These are phyloP conservation scores for Triticum dicoccoides DNA, from an alignment of 176 grass and related monocot genomes.

Conservation along the genomic window DNA sequence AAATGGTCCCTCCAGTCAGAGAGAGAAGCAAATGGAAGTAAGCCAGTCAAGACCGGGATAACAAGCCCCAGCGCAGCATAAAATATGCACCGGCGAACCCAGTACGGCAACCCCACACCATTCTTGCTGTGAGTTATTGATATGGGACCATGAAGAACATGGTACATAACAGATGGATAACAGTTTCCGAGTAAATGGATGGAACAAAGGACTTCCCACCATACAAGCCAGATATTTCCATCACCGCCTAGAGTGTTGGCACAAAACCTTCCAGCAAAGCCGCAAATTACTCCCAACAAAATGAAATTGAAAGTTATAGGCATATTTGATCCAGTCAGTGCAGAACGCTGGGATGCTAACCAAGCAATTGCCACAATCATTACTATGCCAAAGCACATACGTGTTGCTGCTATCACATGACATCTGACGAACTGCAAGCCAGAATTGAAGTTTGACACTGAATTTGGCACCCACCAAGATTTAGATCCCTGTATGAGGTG, in stretches of 20 bases:
- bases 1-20: conserved; percentile 64
- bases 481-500: conserved; percentile 55
- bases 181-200: conserved; percentile 77
- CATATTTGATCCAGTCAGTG: conserved; percentile 56
- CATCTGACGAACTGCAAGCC: conserved; percentile 66
- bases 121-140: conserved; percentile 32
- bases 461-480: conserved; percentile 88
- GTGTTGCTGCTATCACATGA: conserved; percentile 55
- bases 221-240: conserved; percentile 79
- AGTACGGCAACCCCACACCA: conserved; percentile 40
- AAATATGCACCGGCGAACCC: conserved; percentile 65
- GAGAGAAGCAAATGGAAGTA: conserved; percentile 84
- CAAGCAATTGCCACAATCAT: conserved; percentile 82
- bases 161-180: conserved; percentile 59
- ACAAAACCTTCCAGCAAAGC: conserved; percentile 76
- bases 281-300: conserved; percentile 72
- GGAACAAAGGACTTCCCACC: conserved; percentile 70
- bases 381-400: conserved; percentile 74
- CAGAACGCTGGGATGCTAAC: conserved; percentile 63
- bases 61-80: conserved; percentile 60
- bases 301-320: conserved; percentile 84
- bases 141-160: conserved; percentile 70
- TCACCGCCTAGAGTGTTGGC: conserved; percentile 63
- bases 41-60: conserved; percentile 59
- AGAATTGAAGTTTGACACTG: conserved; percentile 67